These are phyloP conservation scores for Neurospora pannonica DNA, from an alignment of 495 filamentous ascomycete genomes.

Conservation along the genomic window DNA sequence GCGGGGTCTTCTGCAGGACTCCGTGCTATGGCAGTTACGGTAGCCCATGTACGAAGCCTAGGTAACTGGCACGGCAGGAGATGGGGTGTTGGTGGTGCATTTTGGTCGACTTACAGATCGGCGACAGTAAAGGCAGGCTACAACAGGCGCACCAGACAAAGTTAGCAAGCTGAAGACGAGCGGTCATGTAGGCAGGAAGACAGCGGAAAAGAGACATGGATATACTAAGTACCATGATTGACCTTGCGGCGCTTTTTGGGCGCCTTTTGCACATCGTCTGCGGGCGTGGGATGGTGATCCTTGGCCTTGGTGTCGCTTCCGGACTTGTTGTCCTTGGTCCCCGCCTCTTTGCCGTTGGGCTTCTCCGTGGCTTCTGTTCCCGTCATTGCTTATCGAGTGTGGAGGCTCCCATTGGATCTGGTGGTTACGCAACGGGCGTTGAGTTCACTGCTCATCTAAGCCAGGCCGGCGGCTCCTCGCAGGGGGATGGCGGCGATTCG, in stretches of 20 bases:
- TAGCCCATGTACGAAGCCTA: background rate
- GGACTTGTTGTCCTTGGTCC: constrained; percentile 36
- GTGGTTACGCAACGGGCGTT: constrained; percentile 42
- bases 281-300: constrained; percentile 32
- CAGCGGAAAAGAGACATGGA: constrained; percentile 11
- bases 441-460: constrained; percentile 39
- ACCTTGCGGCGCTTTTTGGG: constrained; percentile 98
- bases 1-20: background rate
- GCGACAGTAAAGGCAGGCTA: constrained; percentile 98
- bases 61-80: background rate
- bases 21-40: background rate
- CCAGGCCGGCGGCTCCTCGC: constrained; percentile 39
- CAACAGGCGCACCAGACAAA: constrained; percentile 34
- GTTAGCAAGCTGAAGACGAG: constrained; percentile 30
- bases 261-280: constrained; percentile 45
- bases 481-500: constrained; percentile 25
- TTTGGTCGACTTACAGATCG: constrained; percentile 74
- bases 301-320: constrained; percentile 35
- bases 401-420: constrained; percentile 37
- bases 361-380: constrained; percentile 37
- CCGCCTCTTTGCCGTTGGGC: constrained; percentile 36
- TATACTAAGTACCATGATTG: constrained; percentile 76
- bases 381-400: constrained; percentile 27
- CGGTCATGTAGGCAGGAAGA: constrained; percentile 6
- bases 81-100: constrained; percentile 19